Evolutionary conservation across 495 filamentous ascomycete genomes (phyloP).

Genomic region (Astrothelium subdiscretum): DNA sequence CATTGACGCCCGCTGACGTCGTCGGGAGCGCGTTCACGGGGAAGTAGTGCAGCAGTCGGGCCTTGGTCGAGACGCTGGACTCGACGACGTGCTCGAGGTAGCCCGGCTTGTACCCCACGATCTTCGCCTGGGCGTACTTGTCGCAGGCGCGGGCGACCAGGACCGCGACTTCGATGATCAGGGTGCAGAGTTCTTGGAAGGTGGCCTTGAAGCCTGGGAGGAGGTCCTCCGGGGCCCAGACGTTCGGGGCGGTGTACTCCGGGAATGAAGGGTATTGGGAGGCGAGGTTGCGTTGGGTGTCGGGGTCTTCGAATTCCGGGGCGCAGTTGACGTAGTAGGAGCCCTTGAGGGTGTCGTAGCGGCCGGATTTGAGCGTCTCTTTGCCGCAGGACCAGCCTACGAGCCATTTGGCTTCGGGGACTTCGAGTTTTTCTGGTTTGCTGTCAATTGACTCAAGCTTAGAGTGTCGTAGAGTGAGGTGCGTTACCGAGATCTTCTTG

Average conservation of each 20-base stretch:
- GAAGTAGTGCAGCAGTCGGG: conserved; percentile 87
- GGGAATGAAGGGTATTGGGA: conserved; percentile 36
- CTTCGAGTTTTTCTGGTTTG: conserved; percentile 48
- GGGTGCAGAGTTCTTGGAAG: conserved; percentile 62
- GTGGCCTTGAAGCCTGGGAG: conserved; percentile 63
- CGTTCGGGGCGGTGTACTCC: conserved; percentile 61
- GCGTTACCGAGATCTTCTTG: conserved; percentile 55
- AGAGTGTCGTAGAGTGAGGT: not conserved
- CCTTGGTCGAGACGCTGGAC: conserved; percentile 80
- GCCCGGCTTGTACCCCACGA: conserved; percentile 57
- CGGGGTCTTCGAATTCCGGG: conserved; percentile 21
- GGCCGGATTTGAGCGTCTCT: conserved; percentile 82
- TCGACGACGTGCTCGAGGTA: conserved; percentile 82
- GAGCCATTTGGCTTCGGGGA: conserved; percentile 47
- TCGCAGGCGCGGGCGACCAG: conserved; percentile 85
- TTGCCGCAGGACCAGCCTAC: conserved; percentile 76
- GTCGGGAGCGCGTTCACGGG: conserved; percentile 38
- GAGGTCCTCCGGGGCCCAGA: conserved; percentile 61
- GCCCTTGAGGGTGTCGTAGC: conserved; percentile 86
- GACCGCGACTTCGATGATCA: conserved; percentile 82
- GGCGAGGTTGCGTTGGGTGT: conserved; percentile 6
- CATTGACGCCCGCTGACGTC: not conserved
- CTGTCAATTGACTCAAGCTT: not conserved
- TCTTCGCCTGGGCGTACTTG: conserved; percentile 64
- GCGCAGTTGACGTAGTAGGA: conserved; percentile 95